phyloP scores from a whole-genome alignment of 2,329 filamentous ascomycete genomes.

The Epichloe festucae region DNA sequence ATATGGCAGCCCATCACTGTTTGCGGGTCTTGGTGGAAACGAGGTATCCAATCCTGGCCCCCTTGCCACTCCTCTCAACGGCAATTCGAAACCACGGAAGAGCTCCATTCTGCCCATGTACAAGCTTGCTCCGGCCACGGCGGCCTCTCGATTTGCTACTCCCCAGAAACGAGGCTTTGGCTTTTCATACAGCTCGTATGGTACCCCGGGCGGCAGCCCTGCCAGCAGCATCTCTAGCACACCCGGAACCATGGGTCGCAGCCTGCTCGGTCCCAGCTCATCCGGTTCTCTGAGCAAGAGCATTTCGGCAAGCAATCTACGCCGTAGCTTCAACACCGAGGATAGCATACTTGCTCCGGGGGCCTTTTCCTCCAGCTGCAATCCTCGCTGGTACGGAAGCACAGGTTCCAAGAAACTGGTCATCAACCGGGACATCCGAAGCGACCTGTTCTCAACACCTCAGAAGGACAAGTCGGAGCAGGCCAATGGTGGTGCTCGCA shows the following conservation, averaged over 20 bases:
- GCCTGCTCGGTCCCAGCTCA: slow-evolving; percentile 51
- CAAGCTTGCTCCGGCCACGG: slow-evolving; percentile 64
- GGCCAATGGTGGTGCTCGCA: slow-evolving; percentile 30
- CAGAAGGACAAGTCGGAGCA: slow-evolving; percentile 34
- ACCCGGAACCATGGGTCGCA: slow-evolving; percentile 53
- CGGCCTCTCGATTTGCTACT: slow-evolving; percentile 66
- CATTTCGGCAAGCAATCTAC: slow-evolving; percentile 74
- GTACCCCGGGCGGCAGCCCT: slow-evolving; percentile 59
- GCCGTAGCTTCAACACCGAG: slow-evolving; percentile 67
- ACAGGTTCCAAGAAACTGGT: slow-evolving; percentile 75
- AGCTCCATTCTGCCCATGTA: slow-evolving; percentile 73
- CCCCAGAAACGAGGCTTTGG: slow-evolving; percentile 81
- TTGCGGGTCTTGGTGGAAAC: slow-evolving; percentile 54
- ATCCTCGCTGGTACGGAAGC: slow-evolving; percentile 51
- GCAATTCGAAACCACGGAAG: slow-evolving; percentile 61
- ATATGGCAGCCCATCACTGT: slow-evolving; percentile 80
- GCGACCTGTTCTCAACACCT: slow-evolving; percentile 52
- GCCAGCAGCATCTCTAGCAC: slow-evolving; percentile 53
- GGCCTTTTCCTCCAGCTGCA: slow-evolving; percentile 61
- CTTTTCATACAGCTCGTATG: slow-evolving; percentile 87
- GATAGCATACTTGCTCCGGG: slow-evolving; percentile 79
- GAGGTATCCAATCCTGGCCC: slow-evolving; percentile 67
- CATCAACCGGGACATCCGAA: slow-evolving; percentile 78
- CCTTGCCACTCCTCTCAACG: slow-evolving; percentile 76
- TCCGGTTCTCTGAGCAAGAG: slow-evolving; percentile 71